Conservation (phyloP, 768 basidiomycete species). For the Fistulinella prunicolor region DNA sequence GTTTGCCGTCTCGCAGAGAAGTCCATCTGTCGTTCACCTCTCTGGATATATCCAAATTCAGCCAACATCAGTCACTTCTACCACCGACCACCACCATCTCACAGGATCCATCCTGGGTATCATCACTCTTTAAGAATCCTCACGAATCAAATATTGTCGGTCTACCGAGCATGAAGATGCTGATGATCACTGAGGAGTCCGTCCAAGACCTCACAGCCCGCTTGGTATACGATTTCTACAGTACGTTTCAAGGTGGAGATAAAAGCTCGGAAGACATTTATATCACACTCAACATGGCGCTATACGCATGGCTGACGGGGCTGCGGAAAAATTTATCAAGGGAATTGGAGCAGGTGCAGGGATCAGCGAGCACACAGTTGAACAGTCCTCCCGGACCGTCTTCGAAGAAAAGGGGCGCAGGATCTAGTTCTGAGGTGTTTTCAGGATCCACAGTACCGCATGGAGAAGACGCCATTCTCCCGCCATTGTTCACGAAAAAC, state of each 20-base stretch:
- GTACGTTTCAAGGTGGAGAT: conserved; percentile 57
- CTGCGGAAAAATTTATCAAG: conserved; percentile 71
- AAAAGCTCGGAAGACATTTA: conserved; percentile 72
- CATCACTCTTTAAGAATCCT: conserved; percentile 55
- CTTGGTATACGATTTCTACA: conserved; percentile 70
- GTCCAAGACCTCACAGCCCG: conserved; percentile 37
- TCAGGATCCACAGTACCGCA: conserved; percentile 7
- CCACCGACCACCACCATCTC: conserved; percentile 36
- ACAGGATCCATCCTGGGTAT: conserved; percentile 58
- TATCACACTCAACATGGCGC: conserved; percentile 78
- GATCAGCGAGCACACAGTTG: conserved; percentile 47
- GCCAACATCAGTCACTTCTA: conserved; percentile 53
- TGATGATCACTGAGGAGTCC: conserved; percentile 71
- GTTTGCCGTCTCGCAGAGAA: conserved; percentile 54
- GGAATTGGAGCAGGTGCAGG: conserved; percentile 74
- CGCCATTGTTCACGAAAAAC: conserved; percentile 2
- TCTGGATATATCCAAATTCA: conserved; percentile 73
- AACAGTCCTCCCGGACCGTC: conserved; percentile 33
- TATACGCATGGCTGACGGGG: conserved; percentile 79
- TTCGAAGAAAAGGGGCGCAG: conserved; percentile 36
- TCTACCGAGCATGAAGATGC: conserved; percentile 77
- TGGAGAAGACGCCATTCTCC: conserved; percentile 3
- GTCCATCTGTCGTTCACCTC: conserved; percentile 70
- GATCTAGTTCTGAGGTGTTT: conserved; percentile 8
- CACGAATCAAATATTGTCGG: conserved; percentile 74